Conservation (phyloP, 441 rosid species). For the Pelargonium australe region DNA sequence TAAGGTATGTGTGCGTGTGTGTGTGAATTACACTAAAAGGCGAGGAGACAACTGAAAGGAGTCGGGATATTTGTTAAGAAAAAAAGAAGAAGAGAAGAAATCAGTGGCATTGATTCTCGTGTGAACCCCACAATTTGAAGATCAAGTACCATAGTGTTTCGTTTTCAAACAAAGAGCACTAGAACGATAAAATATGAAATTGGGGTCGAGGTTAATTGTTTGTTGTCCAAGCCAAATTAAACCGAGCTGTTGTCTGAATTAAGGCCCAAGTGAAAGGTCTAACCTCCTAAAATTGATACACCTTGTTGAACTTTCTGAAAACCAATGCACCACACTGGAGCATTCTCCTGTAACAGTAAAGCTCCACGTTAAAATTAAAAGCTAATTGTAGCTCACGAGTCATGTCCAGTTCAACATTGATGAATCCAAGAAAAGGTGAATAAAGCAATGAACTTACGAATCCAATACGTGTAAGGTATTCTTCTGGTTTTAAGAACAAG, state of each 20-base stretch:
- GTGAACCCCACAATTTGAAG: too few species aligned
- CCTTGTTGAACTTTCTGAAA: constrained; percentile 54
- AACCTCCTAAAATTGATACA: constrained; percentile 82
- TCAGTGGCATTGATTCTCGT: too few species aligned
- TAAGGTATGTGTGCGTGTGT: too few species aligned
- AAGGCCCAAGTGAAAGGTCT: constrained; percentile 16
- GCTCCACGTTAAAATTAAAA: neutral
- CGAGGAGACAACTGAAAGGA: too few species aligned
- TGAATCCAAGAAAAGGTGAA: neutral
- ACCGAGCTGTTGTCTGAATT: constrained; percentile 5
- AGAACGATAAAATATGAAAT: too few species aligned
- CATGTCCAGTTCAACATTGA: constrained; percentile 13
- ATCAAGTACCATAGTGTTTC: too few species aligned
- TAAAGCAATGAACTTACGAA: constrained; percentile 47
- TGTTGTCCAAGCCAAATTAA: neutral
- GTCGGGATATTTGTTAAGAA: too few species aligned
- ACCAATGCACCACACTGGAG: constrained; percentile 86
- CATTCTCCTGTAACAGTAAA: constrained; percentile 50
- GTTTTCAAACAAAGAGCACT: too few species aligned
- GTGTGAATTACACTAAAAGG: too few species aligned
- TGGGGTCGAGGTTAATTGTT: neutral
- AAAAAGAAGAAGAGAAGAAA: too few species aligned
- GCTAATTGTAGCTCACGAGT: neutral
- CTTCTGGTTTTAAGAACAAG: constrained; percentile 56
- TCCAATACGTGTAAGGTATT: constrained; percentile 53